phyloP scores from a whole-genome alignment of 78 protist genomes.

The Dictyostelium brefeldianum region DNA sequence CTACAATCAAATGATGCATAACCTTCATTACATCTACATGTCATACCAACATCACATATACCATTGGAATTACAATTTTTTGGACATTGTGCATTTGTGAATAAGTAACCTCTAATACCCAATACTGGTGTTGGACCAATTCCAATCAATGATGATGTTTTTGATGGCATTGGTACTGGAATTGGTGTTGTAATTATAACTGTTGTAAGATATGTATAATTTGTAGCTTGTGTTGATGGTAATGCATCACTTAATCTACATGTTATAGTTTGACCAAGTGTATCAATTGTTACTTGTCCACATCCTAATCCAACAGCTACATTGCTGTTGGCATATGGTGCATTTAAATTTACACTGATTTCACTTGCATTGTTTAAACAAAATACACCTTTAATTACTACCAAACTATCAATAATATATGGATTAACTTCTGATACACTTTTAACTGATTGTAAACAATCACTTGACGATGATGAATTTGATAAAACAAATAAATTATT shows the following conservation, averaged over 20 bases:
- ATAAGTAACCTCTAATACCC: not conserved
- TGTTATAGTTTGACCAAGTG: not conserved
- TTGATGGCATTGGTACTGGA: not conserved
- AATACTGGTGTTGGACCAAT: constrained; percentile 2
- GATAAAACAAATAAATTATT: not conserved
- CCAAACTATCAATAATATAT: not conserved
- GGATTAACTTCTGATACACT: constrained; percentile 17
- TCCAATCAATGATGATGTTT: not conserved
- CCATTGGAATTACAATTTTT: not conserved
- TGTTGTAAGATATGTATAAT: not conserved
- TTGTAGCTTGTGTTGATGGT: not conserved
- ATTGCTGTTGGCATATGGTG: not conserved
- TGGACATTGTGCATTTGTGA: not conserved
- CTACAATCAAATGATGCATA: constrained; percentile 30
- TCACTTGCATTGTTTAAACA: not conserved
- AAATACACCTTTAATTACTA: constrained; percentile 6
- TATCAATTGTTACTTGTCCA: not conserved
- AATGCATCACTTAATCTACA: not conserved
- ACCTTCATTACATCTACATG: not conserved
- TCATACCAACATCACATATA: not conserved
- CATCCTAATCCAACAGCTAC: not conserved
- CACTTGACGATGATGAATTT: not conserved
- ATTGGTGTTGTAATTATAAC: not conserved
- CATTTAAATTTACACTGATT: not conserved
- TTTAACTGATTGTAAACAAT: not conserved